phyloP scores from a whole-genome alignment of 805 yeast species.

The Kuraishia hungarica region DNA sequence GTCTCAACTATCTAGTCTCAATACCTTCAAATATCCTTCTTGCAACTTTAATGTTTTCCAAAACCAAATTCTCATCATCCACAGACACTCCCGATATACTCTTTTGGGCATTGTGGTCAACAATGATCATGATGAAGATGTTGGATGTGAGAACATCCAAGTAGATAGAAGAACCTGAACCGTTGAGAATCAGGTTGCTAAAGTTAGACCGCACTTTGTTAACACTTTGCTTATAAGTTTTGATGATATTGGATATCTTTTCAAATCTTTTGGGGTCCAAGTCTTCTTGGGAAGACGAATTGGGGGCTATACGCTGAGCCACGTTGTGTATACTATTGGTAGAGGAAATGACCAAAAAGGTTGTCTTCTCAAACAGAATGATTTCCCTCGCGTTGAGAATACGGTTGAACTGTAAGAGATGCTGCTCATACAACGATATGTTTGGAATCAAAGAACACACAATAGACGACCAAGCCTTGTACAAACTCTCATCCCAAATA shows the following conservation, averaged over 20 bases:
- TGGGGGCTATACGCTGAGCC: not conserved
- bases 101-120: constrained; percentile 17
- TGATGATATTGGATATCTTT: constrained; percentile 87
- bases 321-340: constrained; percentile 24
- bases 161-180: constrained; percentile 24
- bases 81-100: constrained; percentile 9
- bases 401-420: constrained; percentile 62
- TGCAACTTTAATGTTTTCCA: constrained; percentile 26
- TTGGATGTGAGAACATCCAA: constrained; percentile 25
- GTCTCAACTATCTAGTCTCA: constrained; percentile 5
- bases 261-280: constrained; percentile 92
- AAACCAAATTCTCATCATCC: constrained; percentile 23
- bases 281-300: constrained; percentile 4
- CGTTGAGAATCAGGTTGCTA: constrained; percentile 66
- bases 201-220: constrained; percentile 82
- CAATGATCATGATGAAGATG: constrained; percentile 28
- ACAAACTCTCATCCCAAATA: constrained; percentile 93
- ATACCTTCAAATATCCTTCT: constrained; percentile 23
- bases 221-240: constrained; percentile 89
- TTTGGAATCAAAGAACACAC: constrained; percentile 94
- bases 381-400: constrained; percentile 83
- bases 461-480: constrained; percentile 95
- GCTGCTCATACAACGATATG: constrained; percentile 70
- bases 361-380: constrained; percentile 85
- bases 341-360: constrained; percentile 74